Conservation (phyloP, 768 basidiomycete genomes). For the Kwoniella botswanensis region DNA sequence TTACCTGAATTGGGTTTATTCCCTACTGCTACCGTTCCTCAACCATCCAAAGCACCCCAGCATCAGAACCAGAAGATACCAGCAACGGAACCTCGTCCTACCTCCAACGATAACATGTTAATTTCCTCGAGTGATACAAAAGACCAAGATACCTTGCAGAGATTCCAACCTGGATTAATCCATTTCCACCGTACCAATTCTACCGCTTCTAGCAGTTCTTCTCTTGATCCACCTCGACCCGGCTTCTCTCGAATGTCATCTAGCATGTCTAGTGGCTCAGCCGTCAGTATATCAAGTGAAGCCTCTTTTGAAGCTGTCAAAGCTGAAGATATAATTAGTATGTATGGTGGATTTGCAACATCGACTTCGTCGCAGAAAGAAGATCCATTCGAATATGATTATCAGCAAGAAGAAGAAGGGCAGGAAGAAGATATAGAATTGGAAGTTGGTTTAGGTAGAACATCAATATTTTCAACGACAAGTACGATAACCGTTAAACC, state of each 20-base stretch:
- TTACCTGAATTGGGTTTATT: constrained; percentile 19
- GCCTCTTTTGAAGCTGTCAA: constrained; percentile 39
- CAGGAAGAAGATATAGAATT: constrained; percentile 7
- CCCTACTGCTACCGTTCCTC: not conserved
- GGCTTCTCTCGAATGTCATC: constrained; percentile 11
- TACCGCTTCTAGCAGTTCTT: constrained; percentile 9
- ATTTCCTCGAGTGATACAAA: not conserved
- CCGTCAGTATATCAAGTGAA: constrained; percentile 25
- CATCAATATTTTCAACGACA: constrained; percentile 20
- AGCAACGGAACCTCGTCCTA: constrained; percentile 11
- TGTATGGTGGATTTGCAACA: constrained; percentile 31
- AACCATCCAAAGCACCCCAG: not conserved
- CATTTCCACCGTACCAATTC: constrained; percentile 36
- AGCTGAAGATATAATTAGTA: constrained; percentile 30
- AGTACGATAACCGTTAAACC: constrained; percentile 10
- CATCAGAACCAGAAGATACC: constrained; percentile 5
- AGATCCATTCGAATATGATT: constrained; percentile 21
- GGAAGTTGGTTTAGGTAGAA: constrained; percentile 11
- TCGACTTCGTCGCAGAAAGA: constrained; percentile 8
- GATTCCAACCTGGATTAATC: constrained; percentile 41
- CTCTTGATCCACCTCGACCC: constrained; percentile 15
- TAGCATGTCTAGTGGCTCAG: constrained; percentile 22
- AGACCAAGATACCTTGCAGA: constrained; percentile 13
- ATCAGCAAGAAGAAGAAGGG: not conserved
- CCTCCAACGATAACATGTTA: constrained; percentile 10